phyloP scores from a whole-genome alignment of 1,284 basidiomycete genomes.

The Trametes pubescens region DNA sequence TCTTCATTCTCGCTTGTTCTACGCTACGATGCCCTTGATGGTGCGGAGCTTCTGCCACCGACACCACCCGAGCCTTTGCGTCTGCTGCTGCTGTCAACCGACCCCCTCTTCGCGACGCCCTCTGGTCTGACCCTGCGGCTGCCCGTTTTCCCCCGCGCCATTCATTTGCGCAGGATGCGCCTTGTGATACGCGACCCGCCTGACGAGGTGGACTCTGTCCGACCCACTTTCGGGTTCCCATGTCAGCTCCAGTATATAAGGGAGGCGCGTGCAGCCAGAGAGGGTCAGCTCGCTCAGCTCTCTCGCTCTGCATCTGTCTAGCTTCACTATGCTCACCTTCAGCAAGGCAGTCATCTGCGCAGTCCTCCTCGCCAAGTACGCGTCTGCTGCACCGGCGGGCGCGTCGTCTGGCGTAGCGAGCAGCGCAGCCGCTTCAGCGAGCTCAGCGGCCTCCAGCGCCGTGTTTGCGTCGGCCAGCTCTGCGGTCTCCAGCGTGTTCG shows the following conservation, averaged over 20 bases:
- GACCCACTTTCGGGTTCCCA: neutral
- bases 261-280: neutral
- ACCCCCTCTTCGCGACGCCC: constrained; percentile 22
- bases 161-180: constrained; percentile 12
- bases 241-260: constrained; percentile 23
- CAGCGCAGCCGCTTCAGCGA: constrained; percentile 15
- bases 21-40: constrained; percentile 3
- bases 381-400: constrained; percentile 30
- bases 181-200: constrained; percentile 14
- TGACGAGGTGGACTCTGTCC: constrained; percentile 6
- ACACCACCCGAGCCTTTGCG: constrained; percentile 1
- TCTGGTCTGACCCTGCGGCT: constrained; percentile 9
- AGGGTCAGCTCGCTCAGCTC: constrained; percentile 33
- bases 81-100: constrained; percentile 14
- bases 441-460: constrained; percentile 3
- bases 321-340: constrained; percentile 32
- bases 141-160: constrained; percentile 26
- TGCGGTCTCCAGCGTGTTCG: constrained; percentile 21
- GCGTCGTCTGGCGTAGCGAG: constrained; percentile 18
- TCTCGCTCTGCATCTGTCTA: constrained; percentile 9
- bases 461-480: constrained; percentile 22
- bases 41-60: constrained; percentile 17
- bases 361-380: constrained; percentile 29
- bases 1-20: constrained; percentile 16
- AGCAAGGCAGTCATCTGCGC: constrained; percentile 33